Conservation (phyloP, 2,329 filamentous ascomycete genomes). For the Tetracladium maxilliforme region DNA sequence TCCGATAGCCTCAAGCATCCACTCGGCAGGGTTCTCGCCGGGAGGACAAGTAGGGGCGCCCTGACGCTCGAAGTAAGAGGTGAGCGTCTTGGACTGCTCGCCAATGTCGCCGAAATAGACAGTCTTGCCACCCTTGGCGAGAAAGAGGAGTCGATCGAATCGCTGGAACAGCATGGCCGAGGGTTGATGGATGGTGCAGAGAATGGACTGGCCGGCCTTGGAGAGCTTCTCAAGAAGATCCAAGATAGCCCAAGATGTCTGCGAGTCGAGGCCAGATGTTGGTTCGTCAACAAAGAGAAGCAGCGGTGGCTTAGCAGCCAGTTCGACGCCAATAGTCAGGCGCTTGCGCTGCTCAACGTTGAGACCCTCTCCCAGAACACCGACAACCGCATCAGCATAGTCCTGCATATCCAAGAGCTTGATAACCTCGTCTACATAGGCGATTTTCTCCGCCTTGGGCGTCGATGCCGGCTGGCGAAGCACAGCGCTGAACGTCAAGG, state of each 20-base stretch:
- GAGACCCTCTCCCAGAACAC: slow-evolving; percentile 73
- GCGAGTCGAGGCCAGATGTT: slow-evolving; percentile 84
- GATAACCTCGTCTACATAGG: slow-evolving; percentile 83
- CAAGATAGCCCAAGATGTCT: slow-evolving; percentile 81
- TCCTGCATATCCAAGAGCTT: slow-evolving; percentile 78
- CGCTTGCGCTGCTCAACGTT: slow-evolving; percentile 61
- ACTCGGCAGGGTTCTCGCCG: slow-evolving; percentile 65
- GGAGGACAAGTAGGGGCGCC: slow-evolving; percentile 47
- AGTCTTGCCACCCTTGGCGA: slow-evolving; percentile 60
- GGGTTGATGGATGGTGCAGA: slow-evolving; percentile 93
- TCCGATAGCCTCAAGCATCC: slow-evolving; percentile 52
- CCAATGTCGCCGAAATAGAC: slow-evolving; percentile 72
- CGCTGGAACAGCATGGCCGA: slow-evolving; percentile 85
- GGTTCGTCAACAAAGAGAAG: slow-evolving; percentile 91
- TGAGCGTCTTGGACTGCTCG: slow-evolving; percentile 48
- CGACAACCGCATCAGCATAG: slow-evolving; percentile 81
- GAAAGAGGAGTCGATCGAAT: slow-evolving; percentile 65
- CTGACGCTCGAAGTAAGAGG: slow-evolving; percentile 58
- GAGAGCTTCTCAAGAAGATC: slow-evolving; percentile 77
- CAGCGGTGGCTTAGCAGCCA: slow-evolving; percentile 80
- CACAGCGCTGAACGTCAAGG: slow-evolving; percentile 70
- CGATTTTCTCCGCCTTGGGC: slow-evolving; percentile 61
- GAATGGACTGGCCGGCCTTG: slow-evolving; percentile 72
- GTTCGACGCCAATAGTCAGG: slow-evolving; percentile 89
- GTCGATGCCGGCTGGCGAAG: slow-evolving; percentile 69